Evolutionary conservation across 768 basidiomycete species (phyloP).

Genomic region (Podaxis sp.): DNA sequence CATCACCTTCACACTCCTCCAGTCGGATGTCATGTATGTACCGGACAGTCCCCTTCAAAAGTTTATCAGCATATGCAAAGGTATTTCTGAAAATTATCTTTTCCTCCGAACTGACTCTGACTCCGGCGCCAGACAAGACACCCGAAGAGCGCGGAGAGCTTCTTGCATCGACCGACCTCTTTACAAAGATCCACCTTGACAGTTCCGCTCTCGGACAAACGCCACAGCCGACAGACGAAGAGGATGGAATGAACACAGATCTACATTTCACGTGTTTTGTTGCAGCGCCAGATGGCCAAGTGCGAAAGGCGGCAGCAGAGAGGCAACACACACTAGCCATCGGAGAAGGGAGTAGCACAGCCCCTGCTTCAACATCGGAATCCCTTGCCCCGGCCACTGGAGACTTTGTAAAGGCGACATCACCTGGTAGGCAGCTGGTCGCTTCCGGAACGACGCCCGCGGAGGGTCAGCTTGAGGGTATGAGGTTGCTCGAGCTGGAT

Average conservation of each 20-base stretch:
- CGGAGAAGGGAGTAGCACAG: not conserved
- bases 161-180: slow-evolving; percentile 75
- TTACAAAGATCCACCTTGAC: slow-evolving; percentile 74
- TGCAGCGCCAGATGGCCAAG: slow-evolving; percentile 50
- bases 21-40: slow-evolving; percentile 58
- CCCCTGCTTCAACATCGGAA: not conserved
- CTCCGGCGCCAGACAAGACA: slow-evolving; percentile 48
- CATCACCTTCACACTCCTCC: not conserved
- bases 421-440: not conserved
- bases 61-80: slow-evolving; percentile 66
- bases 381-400: not conserved
- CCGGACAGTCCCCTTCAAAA: slow-evolving; percentile 61
- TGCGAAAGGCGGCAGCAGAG: slow-evolving; percentile 27
- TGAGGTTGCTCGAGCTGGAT: slow-evolving; percentile 81
- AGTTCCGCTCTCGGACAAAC: slow-evolving; percentile 73
- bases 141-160: slow-evolving; percentile 73
- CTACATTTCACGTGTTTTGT: slow-evolving; percentile 91
- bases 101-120: not conserved
- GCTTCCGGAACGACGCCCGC: slow-evolving; percentile 2
- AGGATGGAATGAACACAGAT: slow-evolving; percentile 61
- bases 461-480: slow-evolving; percentile 26
- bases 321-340: not conserved
- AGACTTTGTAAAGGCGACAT: not conserved
- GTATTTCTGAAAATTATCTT: slow-evolving; percentile 30
- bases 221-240: slow-evolving; percentile 33